Evolutionary conservation across 345 rosid species (phyloP).

Genomic region (Eucalyptus viminalis): DNA sequence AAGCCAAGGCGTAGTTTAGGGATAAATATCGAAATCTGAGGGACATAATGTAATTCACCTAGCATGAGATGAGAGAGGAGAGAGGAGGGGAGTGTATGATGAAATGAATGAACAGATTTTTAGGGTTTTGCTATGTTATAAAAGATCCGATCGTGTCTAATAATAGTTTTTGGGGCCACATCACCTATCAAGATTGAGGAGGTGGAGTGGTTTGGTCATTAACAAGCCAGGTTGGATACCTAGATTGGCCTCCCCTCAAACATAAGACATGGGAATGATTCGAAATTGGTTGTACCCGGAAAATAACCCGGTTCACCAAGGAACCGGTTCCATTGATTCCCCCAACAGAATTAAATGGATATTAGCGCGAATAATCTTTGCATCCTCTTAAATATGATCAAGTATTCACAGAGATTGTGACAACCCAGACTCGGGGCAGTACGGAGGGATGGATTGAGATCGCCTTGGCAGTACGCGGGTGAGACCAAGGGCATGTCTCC

Average conservation of each 20-base stretch:
- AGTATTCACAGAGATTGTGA: background rate
- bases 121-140: background rate
- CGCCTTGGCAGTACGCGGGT: no score
- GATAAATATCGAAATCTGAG: background rate
- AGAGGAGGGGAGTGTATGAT: background rate
- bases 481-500: no score
- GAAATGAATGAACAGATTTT: no score
- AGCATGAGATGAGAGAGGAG: background rate
- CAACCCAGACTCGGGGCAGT: no score
- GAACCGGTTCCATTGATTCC: background rate
- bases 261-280: background rate
- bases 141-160: no score
- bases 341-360: background rate
- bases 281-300: background rate
- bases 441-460: no score
- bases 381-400: background rate
- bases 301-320: background rate
- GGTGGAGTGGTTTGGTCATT: no score
- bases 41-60: background rate
- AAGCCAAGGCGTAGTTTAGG: background rate
- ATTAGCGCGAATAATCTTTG: background rate
- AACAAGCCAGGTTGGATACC: no score
- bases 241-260: background rate
- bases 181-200: no score
- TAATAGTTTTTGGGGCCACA: background rate